Percentiles rank a stretch among this genome's conserved stretches.
Conservation (phyloP, 1,284 basidiomycete species). For the Coniophora puteana region DNA sequence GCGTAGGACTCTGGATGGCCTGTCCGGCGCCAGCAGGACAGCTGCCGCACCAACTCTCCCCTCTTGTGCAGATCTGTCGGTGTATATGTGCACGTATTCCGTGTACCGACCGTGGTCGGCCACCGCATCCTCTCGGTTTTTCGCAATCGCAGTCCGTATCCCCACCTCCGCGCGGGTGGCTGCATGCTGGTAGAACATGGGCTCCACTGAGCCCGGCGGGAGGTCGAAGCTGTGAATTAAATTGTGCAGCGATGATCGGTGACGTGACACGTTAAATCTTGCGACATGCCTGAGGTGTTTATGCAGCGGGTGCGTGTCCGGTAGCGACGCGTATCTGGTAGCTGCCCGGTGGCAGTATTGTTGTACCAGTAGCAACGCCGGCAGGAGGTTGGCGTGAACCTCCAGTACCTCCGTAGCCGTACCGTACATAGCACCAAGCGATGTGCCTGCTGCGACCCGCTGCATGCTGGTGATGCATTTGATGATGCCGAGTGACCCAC, state of each 20-base stretch:
- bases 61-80: conserved; percentile 14
- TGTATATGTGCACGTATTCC: conserved; percentile 9
- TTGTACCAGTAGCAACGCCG: conserved; percentile 12
- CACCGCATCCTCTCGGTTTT: conserved; percentile 6
- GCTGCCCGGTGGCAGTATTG: conserved; percentile 9
- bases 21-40: background rate
- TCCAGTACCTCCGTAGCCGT: conserved; percentile 18
- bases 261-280: background rate
- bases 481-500: conserved; percentile 10
- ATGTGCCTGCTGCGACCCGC: conserved; percentile 11
- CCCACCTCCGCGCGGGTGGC: conserved; percentile 2
- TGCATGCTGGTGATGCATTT: conserved; percentile 11
- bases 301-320: conserved; percentile 8
- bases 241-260: conserved; percentile 9
- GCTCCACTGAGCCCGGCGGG: conserved; percentile 4
- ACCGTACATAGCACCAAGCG: conserved; percentile 18
- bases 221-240: conserved; percentile 6
- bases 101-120: background rate
- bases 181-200: conserved; percentile 1
- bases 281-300: background rate
- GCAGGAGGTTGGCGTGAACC: conserved; percentile 17
- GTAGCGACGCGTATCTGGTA: conserved; percentile 8
- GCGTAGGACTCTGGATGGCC: background rate
- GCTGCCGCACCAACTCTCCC: conserved; percentile 16
- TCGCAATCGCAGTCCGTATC: conserved; percentile 1